Percentiles rank a stretch among this genome's conserved stretches.
Conservation (phyloP, 139 green algal species). For the Coelastrella sp. region DNA sequence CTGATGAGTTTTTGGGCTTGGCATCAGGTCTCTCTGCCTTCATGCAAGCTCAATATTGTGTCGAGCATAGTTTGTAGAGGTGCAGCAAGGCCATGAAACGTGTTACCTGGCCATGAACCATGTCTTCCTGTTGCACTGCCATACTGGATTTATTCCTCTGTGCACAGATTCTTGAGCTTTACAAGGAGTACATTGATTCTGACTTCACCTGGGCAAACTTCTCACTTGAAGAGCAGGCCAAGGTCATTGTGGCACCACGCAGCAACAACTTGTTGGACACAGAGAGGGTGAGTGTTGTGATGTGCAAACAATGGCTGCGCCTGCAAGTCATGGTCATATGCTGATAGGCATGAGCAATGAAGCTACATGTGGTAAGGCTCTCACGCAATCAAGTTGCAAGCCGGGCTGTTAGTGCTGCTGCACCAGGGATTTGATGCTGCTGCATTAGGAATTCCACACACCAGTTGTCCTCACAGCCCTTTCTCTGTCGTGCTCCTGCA, state of each 20-base stretch:
- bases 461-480: too few species aligned
- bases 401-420: too few species aligned
- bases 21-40: too few species aligned
- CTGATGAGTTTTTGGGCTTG: too few species aligned
- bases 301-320: background rate
- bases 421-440: too few species aligned
- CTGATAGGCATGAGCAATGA: background rate
- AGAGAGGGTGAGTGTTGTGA: constrained; percentile 64
- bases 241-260: constrained; percentile 96
- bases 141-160: background rate
- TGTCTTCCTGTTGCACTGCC: background rate
- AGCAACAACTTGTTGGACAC: constrained; percentile 98
- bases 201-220: constrained; percentile 97
- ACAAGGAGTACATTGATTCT: constrained; percentile 96
- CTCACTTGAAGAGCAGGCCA: constrained; percentile 95
- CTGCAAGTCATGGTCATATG: background rate
- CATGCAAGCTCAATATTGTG: too few species aligned
- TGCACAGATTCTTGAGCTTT: constrained; percentile 93
- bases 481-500: constrained; percentile 40
- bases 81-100: too few species aligned
- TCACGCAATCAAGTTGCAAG: too few species aligned
- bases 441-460: too few species aligned
- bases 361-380: too few species aligned
- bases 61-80: too few species aligned
- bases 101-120: background rate